Conservation (phyloP, 176 grass and related monocot genomes). For the Phragmites australis region DNA sequence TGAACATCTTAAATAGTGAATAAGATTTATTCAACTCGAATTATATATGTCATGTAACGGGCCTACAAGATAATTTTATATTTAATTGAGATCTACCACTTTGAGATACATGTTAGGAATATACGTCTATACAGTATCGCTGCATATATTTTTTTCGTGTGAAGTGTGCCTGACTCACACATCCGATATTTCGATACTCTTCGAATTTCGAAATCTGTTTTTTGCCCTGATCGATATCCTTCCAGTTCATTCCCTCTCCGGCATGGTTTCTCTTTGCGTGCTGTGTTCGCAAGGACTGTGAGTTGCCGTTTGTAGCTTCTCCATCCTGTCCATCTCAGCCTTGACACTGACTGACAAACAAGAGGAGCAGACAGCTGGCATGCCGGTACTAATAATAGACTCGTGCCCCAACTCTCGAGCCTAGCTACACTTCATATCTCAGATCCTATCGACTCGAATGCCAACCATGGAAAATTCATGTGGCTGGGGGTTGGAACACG, state of each 20-base stretch:
- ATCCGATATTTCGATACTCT: no score
- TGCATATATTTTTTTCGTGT: no score
- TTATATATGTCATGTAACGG: no score
- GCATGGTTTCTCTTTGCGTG: constrained; percentile 25
- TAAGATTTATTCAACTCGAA: no score
- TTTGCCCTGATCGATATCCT: not conserved
- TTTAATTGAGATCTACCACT: no score
- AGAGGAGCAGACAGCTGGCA: not conserved
- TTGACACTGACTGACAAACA: not conserved
- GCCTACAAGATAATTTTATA: no score
- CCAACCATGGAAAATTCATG: constrained; percentile 19
- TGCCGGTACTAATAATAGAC: constrained; percentile 10
- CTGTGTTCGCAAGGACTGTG: not conserved
- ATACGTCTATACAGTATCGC: no score
- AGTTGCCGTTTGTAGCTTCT: not conserved
- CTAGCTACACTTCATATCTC: no score
- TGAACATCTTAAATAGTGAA: no score
- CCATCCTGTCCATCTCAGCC: not conserved
- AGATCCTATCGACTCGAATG: not conserved
- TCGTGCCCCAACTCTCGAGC: not conserved
- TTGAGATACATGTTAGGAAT: no score
- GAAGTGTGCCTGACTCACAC: no score
- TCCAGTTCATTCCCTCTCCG: not conserved
- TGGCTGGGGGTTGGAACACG: constrained; percentile 8
- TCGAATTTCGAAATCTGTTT: no score